Evolutionary conservation across 495 filamentous ascomycete genomes (phyloP), one percentile per base, ranked within the genome.

Genomic region (Daldinia vernicosa): DNA sequence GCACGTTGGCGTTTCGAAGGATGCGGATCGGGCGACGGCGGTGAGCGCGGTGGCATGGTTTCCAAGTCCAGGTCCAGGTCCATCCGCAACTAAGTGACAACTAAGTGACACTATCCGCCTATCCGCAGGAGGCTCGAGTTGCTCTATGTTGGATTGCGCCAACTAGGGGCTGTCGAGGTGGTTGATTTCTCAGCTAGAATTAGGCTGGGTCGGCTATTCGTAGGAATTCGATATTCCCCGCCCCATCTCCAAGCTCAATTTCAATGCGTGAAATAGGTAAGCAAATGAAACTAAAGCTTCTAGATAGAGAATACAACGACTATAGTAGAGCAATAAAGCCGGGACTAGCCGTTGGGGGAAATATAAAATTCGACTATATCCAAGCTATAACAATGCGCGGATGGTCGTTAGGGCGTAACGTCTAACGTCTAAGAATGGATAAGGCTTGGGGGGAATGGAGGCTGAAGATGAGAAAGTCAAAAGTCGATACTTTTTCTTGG

Each of bases 1-100:
- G 81, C 81, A 69, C 84, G 82, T 56, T 81, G 77, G 47, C 85
- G 84, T 74, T 88, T 88, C 75, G 78, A 75, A 54, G 79, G 81
- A 62, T 82, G 79, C 45, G 75, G 75, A 56, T 75, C 75, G 66
- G 84, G 84, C 15, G 83, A 84, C 58, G 79, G 77, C 54, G 82
- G 80, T 60, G 77, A 72, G 66, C 75, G 77, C 53, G 77, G 78
- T 61, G 79, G 76, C 79, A 81, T 82, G 58, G 60, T 78, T 66
- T 68, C 73, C 54, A 39, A 62, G 43, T 66, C 66, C 72, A 77
- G 58, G 19, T 67, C 72, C 77, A 78, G 58, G 19, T 67, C 72
- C 77, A 78, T 72, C 32, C 60, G 63, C 26, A 61, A 59, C 64
- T 11, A 39, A 61, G 63, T 56, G 30, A 60, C 26, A 61, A 59